Evolutionary conservation across 2,329 filamentous ascomycete genomes (phyloP), one percentile per base, ranked within the genome.

Genomic region (Cryphonectria nitschkei): DNA sequence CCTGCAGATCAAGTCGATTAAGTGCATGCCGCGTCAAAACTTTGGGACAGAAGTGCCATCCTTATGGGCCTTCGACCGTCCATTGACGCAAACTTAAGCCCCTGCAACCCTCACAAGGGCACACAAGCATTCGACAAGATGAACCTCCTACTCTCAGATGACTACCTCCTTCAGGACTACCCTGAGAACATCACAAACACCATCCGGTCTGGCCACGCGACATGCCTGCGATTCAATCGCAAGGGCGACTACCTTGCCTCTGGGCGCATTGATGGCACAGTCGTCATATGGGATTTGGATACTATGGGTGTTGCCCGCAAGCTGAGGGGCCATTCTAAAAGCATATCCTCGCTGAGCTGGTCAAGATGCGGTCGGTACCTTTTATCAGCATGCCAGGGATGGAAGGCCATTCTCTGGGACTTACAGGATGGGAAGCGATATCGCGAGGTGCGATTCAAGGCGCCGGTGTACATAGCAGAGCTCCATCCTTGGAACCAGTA

Each of bases 321-420:
- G 82, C 85, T 99, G 74, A 90, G 94, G 74, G 96, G 95, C 16
- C 96, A 99, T 82, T 97, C 93, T 66, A 91, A 93, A 78, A 95
- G 96, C 79, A 95, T 99, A 70, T 95, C 97, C 76, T 97, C 93
- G 67, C 82, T 99, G 72, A 97, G 95, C 83, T 99, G 96, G 96
- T 98, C 95, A 67, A 88, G 92, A 76, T 93, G 94, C 82, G 95
- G 96, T 37, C 89, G 93, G 75, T 98, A 97, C 81, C 86, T 99
- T 67, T 88, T 99, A 70, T 97, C 94, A 71, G 93, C 94, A 14
- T 97, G 94, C 61, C 94, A 98, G 80, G 96, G 97, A 77, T 98
- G 95, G 93, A 97, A 97, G 81, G 95, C 93, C 74, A 94, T 97
- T 66, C 86, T 99, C 0, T 99, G 96, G 96, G 96, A 99, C 81